Percentiles rank a stretch among this genome's conserved stretches.
These are phyloP conservation scores for Euphorbia pulcherrima DNA, from an alignment of 345 rosid species.

Conservation along the genomic window DNA sequence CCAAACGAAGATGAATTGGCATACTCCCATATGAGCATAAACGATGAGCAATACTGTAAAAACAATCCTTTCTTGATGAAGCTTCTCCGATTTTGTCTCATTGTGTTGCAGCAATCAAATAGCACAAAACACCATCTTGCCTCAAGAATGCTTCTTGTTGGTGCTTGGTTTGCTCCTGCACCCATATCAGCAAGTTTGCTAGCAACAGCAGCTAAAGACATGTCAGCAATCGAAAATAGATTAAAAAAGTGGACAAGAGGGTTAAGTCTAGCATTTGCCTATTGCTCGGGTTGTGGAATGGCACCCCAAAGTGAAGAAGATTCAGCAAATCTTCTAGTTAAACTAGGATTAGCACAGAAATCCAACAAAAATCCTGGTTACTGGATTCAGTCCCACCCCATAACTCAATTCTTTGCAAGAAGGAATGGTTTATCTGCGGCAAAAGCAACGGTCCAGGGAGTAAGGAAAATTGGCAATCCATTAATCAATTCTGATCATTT, in stretches of 20 bases:
- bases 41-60: conserved; percentile 67
- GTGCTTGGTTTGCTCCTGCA: conserved; percentile 88
- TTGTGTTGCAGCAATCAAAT: conserved; percentile 58
- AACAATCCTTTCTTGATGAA: conserved; percentile 63
- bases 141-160: conserved; percentile 70
- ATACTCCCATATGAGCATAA: conserved; percentile 35
- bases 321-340: conserved; percentile 61
- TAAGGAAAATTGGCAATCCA: conserved; percentile 51
- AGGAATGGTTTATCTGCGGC: conserved; percentile 50
- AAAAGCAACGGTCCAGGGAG: conserved; percentile 60
- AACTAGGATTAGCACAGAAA: conserved; percentile 64
- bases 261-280: conserved; percentile 46
- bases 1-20: conserved; percentile 45
- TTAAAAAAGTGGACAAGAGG: conserved; percentile 61
- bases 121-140: conserved; percentile 63
- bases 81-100: conserved; percentile 50
- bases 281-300: conserved; percentile 63
- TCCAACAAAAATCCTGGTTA: conserved; percentile 53
- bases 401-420: conserved; percentile 60
- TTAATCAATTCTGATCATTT: conserved; percentile 59
- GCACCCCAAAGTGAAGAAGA: conserved; percentile 77
- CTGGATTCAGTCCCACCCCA: conserved; percentile 81
- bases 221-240: conserved; percentile 53
- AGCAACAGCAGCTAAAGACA: conserved; percentile 57
- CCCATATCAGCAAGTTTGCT: conserved; percentile 56